Base-by-base conservation (phyloP, 495 filamentous ascomycete species). In the Neurospora sp. region DNA sequence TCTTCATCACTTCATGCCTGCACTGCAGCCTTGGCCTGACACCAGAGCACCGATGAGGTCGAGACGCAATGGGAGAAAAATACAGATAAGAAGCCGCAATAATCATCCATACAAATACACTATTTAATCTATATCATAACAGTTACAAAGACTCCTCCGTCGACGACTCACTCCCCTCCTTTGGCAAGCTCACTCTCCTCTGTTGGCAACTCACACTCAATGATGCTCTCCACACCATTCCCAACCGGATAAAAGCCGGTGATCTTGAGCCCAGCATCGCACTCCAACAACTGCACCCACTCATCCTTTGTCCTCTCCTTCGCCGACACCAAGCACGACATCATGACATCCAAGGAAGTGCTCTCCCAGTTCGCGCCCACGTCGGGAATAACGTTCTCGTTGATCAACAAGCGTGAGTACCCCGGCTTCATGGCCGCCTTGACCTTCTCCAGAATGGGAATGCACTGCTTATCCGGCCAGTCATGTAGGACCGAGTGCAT, bases 321-420 rank as follows among this genome's bases (percentile, higher is more conserved):
- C 1, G 79, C 73, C 35, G 76, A 73, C 42, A 82, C 45, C 37
- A 79, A 59, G 7, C 74, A 72, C 73, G 81, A 77, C 78, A 83
- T 81, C 70, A 77, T 79, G 20, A 83, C 70, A 61, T 83, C 81
- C 31, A 78, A 73, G 73, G 80, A 69, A 80, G 87, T 78, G 0
- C 85, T 84, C 14, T 79, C 80, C 76, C 82, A 82, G 16, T 78
- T 74, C 3, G 87, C 81, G 3, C 80, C 81, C 71, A 76, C 75
- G 69, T 83, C 80, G 7, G 80, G 82, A 14, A 89, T 78, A 14
- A 89, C 80, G 73, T 83, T 85, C 76, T 89, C 87, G 73, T 87
- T 86, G 31, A 89, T 79, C 70, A 89, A 75, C 38, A 89, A 77
- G 41, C 81, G 79, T 31, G 79, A 82, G 72, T 88, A 88, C 0